Evolutionary conservation across 2,329 filamentous ascomycete genomes (phyloP), one percentile per base, ranked within the genome.

Genomic region (Ceratocystis destructans): DNA sequence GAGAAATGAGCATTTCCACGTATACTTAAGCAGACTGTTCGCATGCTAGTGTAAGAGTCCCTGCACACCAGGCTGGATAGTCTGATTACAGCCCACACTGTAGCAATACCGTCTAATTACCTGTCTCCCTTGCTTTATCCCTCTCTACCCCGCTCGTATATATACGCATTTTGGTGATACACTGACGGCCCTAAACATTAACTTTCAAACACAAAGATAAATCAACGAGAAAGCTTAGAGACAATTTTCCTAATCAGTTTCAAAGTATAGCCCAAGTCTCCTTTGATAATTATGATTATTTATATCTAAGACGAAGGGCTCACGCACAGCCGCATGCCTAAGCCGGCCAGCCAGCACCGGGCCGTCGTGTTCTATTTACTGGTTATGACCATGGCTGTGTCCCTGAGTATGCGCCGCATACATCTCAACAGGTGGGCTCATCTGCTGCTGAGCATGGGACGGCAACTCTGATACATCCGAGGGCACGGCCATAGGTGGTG

Each of bases 391-490:
- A 0, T 59, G 25, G 31, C 15, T 1, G 20, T 8, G 25, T 3
- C 15, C 28, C 2, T 20, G 5, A 25, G 8, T 1, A 8, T 22
- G 25, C 2, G 1, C 22, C 17, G 65, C 50, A 59, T 66, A 63
- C 64, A 64, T 66, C 37, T 66, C 65, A 22, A 66, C 61, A 1
- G 61, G 65, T 20, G 65, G 65, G 44, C 64, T 66, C 46, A 64
- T 64, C 17, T 57, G 22, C 31, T 66, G 46, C 22, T 66, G 65
- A 15, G 62, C 65, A 5, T 10, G 25, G 8, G 66, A 67, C 84
- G 78, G 95, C 95, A 48, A 89, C 90, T 72, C 90, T 90, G 2
- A 62, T 37, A 66, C 66, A 64, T 67, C 64, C 28, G 64, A 37
- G 5, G 64, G 61, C 25, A 20, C 22, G 1, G 33, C 31, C 53